Conservation (phyloP, 805 yeast species). For the Pichia nakasei region DNA sequence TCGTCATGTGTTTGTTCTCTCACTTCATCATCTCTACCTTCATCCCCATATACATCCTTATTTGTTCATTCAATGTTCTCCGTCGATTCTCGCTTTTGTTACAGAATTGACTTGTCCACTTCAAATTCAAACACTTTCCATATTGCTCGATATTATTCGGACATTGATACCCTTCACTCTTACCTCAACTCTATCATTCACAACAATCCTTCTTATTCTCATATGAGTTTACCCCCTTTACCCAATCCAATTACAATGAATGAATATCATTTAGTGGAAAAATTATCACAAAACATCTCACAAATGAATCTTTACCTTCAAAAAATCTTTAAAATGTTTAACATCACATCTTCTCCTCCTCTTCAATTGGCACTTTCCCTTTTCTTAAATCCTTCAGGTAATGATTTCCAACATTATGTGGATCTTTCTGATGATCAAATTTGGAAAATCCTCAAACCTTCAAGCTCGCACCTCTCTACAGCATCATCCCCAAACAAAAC, state of each 20-base stretch:
- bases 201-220: background rate
- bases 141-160: conserved; percentile 42
- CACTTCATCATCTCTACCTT: background rate
- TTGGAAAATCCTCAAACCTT: conserved; percentile 7
- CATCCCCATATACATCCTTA: conserved; percentile 1
- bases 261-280: background rate
- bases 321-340: conserved; percentile 14
- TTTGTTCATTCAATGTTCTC: conserved; percentile 23
- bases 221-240: background rate
- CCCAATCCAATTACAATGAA: background rate
- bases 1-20: conserved; percentile 1
- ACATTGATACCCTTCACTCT: conserved; percentile 23
- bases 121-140: conserved; percentile 15
- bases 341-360: background rate
- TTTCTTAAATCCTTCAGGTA: background rate
- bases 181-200: conserved; percentile 9
- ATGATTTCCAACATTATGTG: conserved; percentile 24
- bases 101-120: conserved; percentile 33
- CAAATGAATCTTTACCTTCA: conserved; percentile 33
- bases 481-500: background rate
- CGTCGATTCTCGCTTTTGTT: conserved; percentile 30
- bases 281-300: conserved; percentile 9
- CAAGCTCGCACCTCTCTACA: background rate
- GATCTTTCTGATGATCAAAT: conserved; percentile 18
- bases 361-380: background rate